Evolutionary conservation across 2,329 filamentous ascomycete genomes (phyloP).

Genomic region (Colletotrichum spinosum): DNA sequence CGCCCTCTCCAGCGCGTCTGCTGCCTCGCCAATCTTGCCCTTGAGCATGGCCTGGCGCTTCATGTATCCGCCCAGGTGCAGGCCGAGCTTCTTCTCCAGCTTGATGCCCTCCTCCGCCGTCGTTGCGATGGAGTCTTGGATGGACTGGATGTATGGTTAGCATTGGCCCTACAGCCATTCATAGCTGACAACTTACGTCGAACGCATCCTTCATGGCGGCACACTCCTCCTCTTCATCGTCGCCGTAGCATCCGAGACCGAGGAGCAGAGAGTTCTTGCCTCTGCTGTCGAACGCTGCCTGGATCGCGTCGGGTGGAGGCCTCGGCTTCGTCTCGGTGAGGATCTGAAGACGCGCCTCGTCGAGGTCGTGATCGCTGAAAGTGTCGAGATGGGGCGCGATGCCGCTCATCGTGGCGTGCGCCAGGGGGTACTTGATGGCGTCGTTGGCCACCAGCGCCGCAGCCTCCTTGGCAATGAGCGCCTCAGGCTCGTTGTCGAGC

Average conservation of each 20-base stretch:
- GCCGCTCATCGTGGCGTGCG: slow-evolving; percentile 73
- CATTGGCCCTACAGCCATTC: background rate
- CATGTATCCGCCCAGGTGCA: slow-evolving; percentile 91
- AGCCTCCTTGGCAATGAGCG: slow-evolving; percentile 80
- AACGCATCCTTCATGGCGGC: slow-evolving; percentile 77
- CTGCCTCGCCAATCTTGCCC: slow-evolving; percentile 82
- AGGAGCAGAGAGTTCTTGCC: slow-evolving; percentile 73
- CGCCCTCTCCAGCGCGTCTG: slow-evolving; percentile 79
- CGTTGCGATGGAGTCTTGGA: slow-evolving; percentile 78
- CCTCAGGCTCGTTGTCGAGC: slow-evolving; percentile 72
- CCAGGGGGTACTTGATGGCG: slow-evolving; percentile 78
- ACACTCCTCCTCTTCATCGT: slow-evolving; percentile 77
- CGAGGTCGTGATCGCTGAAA: slow-evolving; percentile 78
- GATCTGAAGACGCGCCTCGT: slow-evolving; percentile 81
- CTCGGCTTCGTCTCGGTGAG: slow-evolving; percentile 72
- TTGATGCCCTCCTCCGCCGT: slow-evolving; percentile 86
- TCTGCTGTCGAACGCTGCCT: slow-evolving; percentile 64
- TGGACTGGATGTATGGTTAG: slow-evolving; percentile 57
- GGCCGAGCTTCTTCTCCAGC: slow-evolving; percentile 90
- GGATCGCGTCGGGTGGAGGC: slow-evolving; percentile 62
- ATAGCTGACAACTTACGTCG: slow-evolving; percentile 64
- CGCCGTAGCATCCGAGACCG: slow-evolving; percentile 83
- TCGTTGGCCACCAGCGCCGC: slow-evolving; percentile 86
- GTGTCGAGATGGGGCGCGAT: slow-evolving; percentile 68
- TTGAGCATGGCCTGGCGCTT: slow-evolving; percentile 84